phyloP scores from a whole-genome alignment of 768 basidiomycete species.

The Mycena filopes region DNA sequence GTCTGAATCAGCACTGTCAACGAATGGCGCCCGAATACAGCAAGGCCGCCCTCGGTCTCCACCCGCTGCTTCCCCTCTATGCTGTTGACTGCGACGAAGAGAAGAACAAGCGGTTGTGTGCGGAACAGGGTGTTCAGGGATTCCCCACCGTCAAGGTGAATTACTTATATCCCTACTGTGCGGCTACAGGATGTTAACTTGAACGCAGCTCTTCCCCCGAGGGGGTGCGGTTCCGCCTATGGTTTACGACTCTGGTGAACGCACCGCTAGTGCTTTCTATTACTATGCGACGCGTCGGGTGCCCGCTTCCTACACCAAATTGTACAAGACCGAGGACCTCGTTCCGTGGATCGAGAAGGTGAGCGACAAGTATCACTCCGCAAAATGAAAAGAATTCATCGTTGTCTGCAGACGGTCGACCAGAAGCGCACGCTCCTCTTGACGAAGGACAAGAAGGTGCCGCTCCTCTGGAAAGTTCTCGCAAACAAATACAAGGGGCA shows the following conservation, averaged over 20 bases:
- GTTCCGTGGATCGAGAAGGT: slow-evolving; percentile 74
- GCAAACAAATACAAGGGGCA: slow-evolving; percentile 75
- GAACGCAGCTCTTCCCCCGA: slow-evolving; percentile 77
- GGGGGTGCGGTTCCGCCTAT: slow-evolving; percentile 72
- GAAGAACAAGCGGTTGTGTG: slow-evolving; percentile 84
- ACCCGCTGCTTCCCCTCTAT: slow-evolving; percentile 88
- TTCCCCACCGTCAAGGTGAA: slow-evolving; percentile 92
- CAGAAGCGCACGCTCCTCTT: slow-evolving; percentile 72
- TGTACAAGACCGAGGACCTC: slow-evolving; percentile 67
- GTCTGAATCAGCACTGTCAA: slow-evolving; percentile 86
- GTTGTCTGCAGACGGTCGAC: slow-evolving; percentile 42
- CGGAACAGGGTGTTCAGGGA: slow-evolving; percentile 86
- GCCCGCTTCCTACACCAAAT: slow-evolving; percentile 74
- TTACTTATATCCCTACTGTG: slow-evolving; percentile 11
- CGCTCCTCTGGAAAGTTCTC: slow-evolving; percentile 84
- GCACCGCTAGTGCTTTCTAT: slow-evolving; percentile 77
- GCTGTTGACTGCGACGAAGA: slow-evolving; percentile 93
- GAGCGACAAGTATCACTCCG: background rate
- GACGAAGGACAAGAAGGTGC: slow-evolving; percentile 80
- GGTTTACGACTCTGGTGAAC: slow-evolving; percentile 72
- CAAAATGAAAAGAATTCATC: background rate
- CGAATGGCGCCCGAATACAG: slow-evolving; percentile 85
- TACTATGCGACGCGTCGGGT: slow-evolving; percentile 81
- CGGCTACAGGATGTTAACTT: slow-evolving; percentile 7
- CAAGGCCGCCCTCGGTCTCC: slow-evolving; percentile 81